Evolutionary conservation across 1,284 basidiomycete genomes (phyloP).

Genomic region (Ustilago vetiveriae): DNA sequence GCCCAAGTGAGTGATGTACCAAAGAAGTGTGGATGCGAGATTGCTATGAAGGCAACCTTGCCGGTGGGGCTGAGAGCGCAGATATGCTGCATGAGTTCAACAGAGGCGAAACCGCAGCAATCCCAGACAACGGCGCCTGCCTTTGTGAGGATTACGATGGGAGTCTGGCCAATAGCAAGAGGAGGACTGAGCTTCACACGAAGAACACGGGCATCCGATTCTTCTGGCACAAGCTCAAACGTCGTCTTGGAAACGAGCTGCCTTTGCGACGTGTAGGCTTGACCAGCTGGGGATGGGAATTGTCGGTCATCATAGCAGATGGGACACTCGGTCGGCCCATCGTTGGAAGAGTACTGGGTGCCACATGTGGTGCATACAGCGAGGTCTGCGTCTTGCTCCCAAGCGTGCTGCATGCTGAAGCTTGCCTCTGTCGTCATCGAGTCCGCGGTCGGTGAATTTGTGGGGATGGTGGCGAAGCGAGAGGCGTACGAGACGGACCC

Average conservation of each 20-base stretch:
- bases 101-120: constrained; percentile 30
- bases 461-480: background rate
- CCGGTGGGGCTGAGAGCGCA: constrained; percentile 24
- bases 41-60: constrained; percentile 28
- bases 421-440: background rate
- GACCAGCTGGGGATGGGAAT: constrained; percentile 27
- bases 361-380: constrained; percentile 40
- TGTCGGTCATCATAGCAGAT: constrained; percentile 41
- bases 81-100: constrained; percentile 24
- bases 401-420: constrained; percentile 12
- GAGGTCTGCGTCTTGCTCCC: constrained; percentile 39
- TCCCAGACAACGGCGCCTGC: constrained; percentile 33
- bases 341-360: constrained; percentile 17
- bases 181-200: constrained; percentile 35
- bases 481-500: background rate
- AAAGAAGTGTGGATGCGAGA: constrained; percentile 42
- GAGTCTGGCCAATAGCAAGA: constrained; percentile 38
- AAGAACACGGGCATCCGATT: constrained; percentile 24
- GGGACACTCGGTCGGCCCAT: constrained; percentile 25
- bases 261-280: constrained; percentile 24
- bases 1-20: constrained; percentile 30
- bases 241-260: constrained; percentile 22
- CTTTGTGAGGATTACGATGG: constrained; percentile 28
- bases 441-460: background rate
- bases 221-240: constrained; percentile 27